phyloP scores from a whole-genome alignment of 331 rosid species.

The Arachis monticola region DNA sequence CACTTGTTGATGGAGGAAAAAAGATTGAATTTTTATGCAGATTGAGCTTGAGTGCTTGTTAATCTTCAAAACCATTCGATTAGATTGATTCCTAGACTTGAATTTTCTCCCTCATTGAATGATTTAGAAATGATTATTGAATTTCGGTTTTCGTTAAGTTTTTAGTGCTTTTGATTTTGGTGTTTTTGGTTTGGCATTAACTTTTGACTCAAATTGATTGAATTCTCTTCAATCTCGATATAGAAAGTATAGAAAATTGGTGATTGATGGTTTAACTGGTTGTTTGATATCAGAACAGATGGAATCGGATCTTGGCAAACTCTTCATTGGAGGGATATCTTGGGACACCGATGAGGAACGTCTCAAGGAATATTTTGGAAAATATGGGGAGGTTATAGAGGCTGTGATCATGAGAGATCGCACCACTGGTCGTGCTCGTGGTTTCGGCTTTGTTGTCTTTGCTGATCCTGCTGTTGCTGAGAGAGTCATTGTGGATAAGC shows the following conservation, averaged over 20 bases:
- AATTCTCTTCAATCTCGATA: constrained; percentile 33
- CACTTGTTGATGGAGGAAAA: constrained; percentile 21
- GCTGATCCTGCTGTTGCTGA: constrained; percentile 96
- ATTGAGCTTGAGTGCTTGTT: constrained; percentile 34
- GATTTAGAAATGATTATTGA: constrained; percentile 38
- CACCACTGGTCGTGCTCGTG: constrained; percentile 98
- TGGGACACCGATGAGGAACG: constrained; percentile 99
- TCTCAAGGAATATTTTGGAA: constrained; percentile 86
- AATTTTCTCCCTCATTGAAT: constrained; percentile 41
- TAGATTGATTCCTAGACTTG: constrained; percentile 39
- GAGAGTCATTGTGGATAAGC: constrained; percentile 94
- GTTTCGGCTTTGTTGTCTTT: constrained; percentile 92
- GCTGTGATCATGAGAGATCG: constrained; percentile 99
- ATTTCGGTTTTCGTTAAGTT: not conserved
- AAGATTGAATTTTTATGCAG: constrained; percentile 39
- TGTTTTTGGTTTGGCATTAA: constrained; percentile 32
- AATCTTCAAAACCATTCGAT: constrained; percentile 28
- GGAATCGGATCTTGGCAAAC: constrained; percentile 99
- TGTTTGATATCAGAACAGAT: constrained; percentile 62
- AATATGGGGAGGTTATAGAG: constrained; percentile 96
- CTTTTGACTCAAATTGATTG: constrained; percentile 41
- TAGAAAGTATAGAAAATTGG: constrained; percentile 21
- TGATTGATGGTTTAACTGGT: constrained; percentile 44
- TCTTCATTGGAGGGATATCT: constrained; percentile 99
- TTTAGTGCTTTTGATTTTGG: too few relatives aligned